A percentile compares a stretch with the other conserved stretches of the same genome.
phyloP scores from a whole-genome alignment of 164 flowering plant species.

The Piper betle region DNA sequence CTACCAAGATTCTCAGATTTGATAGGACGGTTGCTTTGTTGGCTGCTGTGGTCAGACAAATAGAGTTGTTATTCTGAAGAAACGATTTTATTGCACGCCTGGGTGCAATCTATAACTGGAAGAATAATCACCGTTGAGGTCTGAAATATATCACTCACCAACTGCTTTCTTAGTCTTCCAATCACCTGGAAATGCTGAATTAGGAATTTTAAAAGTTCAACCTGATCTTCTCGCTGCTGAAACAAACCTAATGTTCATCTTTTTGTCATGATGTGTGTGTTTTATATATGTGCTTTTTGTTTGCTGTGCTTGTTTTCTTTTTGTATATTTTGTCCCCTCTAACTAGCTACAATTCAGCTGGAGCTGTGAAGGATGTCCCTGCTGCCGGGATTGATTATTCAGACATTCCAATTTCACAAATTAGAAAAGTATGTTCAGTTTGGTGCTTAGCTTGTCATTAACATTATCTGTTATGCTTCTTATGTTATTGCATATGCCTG shows the following conservation, averaged over 20 bases:
- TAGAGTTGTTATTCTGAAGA: not conserved
- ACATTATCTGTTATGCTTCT: not conserved
- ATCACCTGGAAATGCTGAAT: not conserved
- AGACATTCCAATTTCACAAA: conserved; percentile 79
- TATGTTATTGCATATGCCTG: not conserved
- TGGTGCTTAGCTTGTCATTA: not conserved
- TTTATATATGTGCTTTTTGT: not conserved
- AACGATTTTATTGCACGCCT: not conserved
- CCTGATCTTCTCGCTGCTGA: too few relatives aligned
- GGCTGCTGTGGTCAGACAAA: not conserved
- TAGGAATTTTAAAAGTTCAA: too few relatives aligned
- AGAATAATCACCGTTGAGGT: not conserved
- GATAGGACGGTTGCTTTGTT: not conserved
- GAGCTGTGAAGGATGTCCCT: conserved; percentile 41
- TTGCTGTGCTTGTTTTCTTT: not conserved
- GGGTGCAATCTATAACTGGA: not conserved
- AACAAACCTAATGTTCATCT: too few relatives aligned
- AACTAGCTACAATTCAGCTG: conserved; percentile 30
- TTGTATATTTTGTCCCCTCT: not conserved
- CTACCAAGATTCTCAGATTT: not conserved
- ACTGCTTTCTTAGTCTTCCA: too few relatives aligned
- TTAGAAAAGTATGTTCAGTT: conserved; percentile 58
- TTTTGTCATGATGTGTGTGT: too few relatives aligned
- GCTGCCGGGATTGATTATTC: conserved; percentile 39
- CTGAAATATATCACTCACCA: too few relatives aligned